Evolutionary conservation across 2,329 filamentous ascomycete genomes (phyloP), one percentile per base, ranked within the genome.

Genomic region (Byssochlamys sp.): DNA sequence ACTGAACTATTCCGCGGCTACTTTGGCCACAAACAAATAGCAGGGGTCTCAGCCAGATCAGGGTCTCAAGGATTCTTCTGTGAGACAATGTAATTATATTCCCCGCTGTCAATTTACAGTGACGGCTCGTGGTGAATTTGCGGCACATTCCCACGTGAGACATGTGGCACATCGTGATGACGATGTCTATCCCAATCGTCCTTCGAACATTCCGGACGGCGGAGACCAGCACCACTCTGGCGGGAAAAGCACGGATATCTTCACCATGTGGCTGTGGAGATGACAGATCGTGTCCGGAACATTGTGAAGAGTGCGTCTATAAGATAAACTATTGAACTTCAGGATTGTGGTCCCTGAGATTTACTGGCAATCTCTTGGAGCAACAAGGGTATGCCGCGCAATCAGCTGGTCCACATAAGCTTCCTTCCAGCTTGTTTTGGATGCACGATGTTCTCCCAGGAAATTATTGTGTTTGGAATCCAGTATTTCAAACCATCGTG

Each of bases 291-390:
- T 35, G 35, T 10, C 19, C 29, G 3, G 14, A 27, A 48, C 71
- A 69, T 2, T 61, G 66, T 25, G 73, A 45, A 45, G n/a, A n/a
- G 14, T 45, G 14, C n/a, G 6, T 7, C 39, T 9, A 9, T 45
- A 2, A 45, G 39, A 45, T 14, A 45, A n/a, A 45, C 39, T 45
- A 45, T 45, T 45, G 39, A 45, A 45, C n/a, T 45, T 19, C n/a
- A 45, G n/a, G 39, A 45, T 45, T 45, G 39, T 45, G 39, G 39
- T 45, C n/a, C 39, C n/a, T 9, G n/a, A 9, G 39, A 45, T 19
- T n/a, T 14, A 19, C 14, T 19, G 39, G 39, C 5, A 45, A 9
- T 45, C 14, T 45, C n/a, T 2, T 45, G 14, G 14, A n/a, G 39
- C 3, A 45, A 19, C 7, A n/a, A n/a, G 14, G 35, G 35, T 45